Base-by-base conservation (phyloP, 2,329 filamentous ascomycete species). In the Colletotrichum noveboracense region DNA sequence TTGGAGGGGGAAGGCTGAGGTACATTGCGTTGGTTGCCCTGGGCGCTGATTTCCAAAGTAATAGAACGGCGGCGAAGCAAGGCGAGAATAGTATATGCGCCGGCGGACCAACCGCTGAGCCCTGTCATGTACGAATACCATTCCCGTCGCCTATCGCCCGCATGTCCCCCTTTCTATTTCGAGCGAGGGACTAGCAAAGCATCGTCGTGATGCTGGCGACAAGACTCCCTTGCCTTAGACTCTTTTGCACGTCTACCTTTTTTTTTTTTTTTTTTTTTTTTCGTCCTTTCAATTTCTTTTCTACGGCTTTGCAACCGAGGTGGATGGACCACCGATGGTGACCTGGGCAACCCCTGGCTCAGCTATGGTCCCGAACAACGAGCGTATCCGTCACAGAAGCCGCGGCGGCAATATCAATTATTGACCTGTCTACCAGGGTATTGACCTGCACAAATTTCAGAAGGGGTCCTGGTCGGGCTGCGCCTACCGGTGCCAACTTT, bases 81-180 rank as follows among this genome's bases (percentile, higher is more conserved):
- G 43, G 73, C 68, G 55, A 73, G 58, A 75, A 68, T 60, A 75
- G 70, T 26, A 75, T 48, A 32, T 68, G 34, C 58, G 32, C 69
- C 69, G 61, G 61, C 55, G 52, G 26, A 32, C 55, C 55, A 55
- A 68, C 64, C 64, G 64, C 56, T 28, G 56, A 75, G 72, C 55
- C 61, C 61, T 52, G 68, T 55, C n/a, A 34, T 32, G 30, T 30
- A 36, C 55, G 52, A 38, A 58, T 21, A 8, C 21, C 43, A 32
- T 32, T 18, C 32, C 58, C n/a, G 52, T 21, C 56, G 55, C 48
- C 56, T 65, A 24, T 64, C 65, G 56, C 43, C 71, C 56, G 71
- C 65, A 74, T 64, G 14, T 56, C 18, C 36, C 55, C 24, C 55
- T 70, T 65, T 70, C 55, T 62, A 70, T 70, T 61, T 61, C 43